Evolutionary conservation across 108 stramenopile genomes (phyloP), one percentile per base, ranked within the genome.

Genomic region (Aurantiochytrium sp.): DNA sequence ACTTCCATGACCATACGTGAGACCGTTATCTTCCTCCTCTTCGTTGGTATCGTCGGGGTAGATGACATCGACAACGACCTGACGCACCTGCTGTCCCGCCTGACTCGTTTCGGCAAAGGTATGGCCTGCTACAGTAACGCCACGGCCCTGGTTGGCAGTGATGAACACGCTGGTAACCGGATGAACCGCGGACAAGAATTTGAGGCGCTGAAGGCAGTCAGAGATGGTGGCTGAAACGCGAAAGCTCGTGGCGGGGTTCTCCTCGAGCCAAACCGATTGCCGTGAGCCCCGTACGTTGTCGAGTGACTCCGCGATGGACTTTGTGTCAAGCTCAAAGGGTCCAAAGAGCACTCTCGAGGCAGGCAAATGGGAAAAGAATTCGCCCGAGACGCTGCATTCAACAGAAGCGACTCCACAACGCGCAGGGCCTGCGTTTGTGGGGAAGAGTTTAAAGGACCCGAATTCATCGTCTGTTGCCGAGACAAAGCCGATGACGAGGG

Each of bases 391-490:
- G 64, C 91, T 92, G 69, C 93, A 94, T 88, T 94, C 93, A 0
- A 94, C 93, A 58, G 91, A 90, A 8, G 91, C 90, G 6, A 93
- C 90, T 5, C 93, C 93, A 60, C 90, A 91, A 83, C 91, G 59
- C 18, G 72, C 25, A 4, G 89, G 90, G 10, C 64, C 6, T 8
- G 88, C 90, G 69, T 93, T 94, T 35, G 92, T 92, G 5, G 93
- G 92, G 6, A 88, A 44, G 5, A 92, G 64, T 64, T 93, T 93
- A 59, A 59, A 91, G 28, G 76, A 47, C 0, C 60, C 89, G 47
- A 92, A 94, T 4, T 58, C 44, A 69, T 93, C 92, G 88, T 94
- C 93, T 0, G 88, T 89, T 10, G 93, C 91, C 58, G 69, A 88
- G 87, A 91, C 83, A 58, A 83, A 94, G 4, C 91, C 92, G 35